Evolutionary conservation across 73 alveolate species (phyloP), one percentile per base, ranked within the genome.

Genomic region (Tetrahymena thermophila): DNA sequence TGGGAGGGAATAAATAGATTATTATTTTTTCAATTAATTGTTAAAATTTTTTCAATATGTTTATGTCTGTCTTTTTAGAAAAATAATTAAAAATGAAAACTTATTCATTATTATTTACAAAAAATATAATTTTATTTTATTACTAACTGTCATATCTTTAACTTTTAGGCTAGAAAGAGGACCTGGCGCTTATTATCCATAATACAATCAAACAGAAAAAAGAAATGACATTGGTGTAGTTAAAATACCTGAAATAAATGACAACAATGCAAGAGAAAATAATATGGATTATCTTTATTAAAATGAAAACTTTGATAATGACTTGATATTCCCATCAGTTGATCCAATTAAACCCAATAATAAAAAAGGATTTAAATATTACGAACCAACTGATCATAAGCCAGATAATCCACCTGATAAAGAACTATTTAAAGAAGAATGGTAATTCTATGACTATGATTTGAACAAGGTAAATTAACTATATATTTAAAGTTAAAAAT

Each of bases 321-420:
- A 96, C 11, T 56, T 94, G 11, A 93, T 98, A 3, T 94, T 97
- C 94, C 98, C 99, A 15, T 96, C 96, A 37, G 96, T 94, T 93
- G 99, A 98, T 94, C 93, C 94, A 34, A 97, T 96, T 15, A 96
- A 97, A 93, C 97, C 98, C 14, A 93, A 97, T 21, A 96, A 96
- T 35, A 55, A 71, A n/a, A 71, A 44, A 35, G 97, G 95, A 23
- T 96, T 96, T 43, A 56, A 94, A 58, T 97, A 97, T 94, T 94
- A 97, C 58, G 97, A 97, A 94, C 98, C 98, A 16, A 83, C 98
- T 10, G 95, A 95, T 21, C 95, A 94, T 14, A 56, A 95, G 43
- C 98, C 98, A 6, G 50, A 94, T 35, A 97, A 96, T 85, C 96
- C 96, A 35, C 98, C 98, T 10, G 99, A 97, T 71, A 95, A 96